Conservation (phyloP, 208 protist genomes). For the Trypanosoma avium region DNA sequence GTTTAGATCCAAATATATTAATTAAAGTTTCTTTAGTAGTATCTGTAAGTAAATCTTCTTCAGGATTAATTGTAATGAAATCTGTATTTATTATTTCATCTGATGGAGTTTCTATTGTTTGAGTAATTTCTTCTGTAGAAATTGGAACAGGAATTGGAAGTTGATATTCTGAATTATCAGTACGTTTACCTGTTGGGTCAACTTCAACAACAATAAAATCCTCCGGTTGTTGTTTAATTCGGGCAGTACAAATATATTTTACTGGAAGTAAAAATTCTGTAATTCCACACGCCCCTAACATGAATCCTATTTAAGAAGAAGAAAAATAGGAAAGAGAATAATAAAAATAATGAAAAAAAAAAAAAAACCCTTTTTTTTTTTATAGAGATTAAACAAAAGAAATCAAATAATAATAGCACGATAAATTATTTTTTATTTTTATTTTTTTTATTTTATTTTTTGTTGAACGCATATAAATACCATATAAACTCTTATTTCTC, state of each 20-base stretch:
- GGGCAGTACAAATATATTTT: neutral
- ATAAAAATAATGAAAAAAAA: conserved; percentile 5
- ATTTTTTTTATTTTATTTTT: neutral
- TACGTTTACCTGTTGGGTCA: conserved; percentile 53
- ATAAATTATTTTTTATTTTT: neutral
- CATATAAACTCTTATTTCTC: neutral
- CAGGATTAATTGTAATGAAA: neutral
- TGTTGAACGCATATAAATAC: too few species aligned
- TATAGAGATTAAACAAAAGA: neutral
- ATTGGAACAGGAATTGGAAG: conserved; percentile 21
- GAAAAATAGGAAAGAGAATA: neutral
- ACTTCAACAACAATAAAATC: conserved; percentile 84
- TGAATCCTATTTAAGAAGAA: conserved; percentile 5
- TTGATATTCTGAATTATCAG: conserved; percentile 30
- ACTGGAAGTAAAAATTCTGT: conserved; percentile 27
- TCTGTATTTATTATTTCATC: neutral
- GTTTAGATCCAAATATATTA: conserved; percentile 14
- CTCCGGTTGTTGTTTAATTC: conserved; percentile 53
- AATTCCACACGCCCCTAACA: conserved; percentile 76
- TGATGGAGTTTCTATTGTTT: neutral
- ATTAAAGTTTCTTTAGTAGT: neutral
- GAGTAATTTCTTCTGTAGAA: neutral
- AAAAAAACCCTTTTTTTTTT: neutral
- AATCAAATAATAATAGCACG: neutral
- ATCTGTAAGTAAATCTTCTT: neutral